phyloP scores from a whole-genome alignment of 1,139 yeast genomes.

The Candida sojae region DNA sequence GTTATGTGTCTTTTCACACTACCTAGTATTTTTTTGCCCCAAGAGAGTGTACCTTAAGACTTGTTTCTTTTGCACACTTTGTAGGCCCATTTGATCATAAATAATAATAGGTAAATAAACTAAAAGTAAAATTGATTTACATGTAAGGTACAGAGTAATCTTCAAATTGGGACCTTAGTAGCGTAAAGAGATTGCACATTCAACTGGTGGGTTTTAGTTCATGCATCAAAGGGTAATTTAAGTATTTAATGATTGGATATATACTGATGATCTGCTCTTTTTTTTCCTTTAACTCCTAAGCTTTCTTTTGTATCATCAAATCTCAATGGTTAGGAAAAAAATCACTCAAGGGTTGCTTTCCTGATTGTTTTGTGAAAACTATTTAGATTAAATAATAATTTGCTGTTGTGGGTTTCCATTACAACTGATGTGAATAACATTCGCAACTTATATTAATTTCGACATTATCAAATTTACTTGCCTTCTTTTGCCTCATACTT shows the following conservation, averaged over 20 bases:
- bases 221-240: background rate
- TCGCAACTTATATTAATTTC: background rate
- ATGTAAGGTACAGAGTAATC: constrained; percentile 1
- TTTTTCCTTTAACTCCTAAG: background rate
- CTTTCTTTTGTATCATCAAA: no score
- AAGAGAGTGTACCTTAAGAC: no score
- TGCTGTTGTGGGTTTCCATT: background rate
- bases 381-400: background rate
- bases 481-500: no score
- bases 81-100: background rate
- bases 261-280: background rate
- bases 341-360: no score
- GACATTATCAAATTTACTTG: no score
- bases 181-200: background rate
- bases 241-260: background rate
- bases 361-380: no score
- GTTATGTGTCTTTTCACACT: no score
- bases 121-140: background rate
- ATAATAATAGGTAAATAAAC: background rate
- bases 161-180: background rate
- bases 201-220: background rate
- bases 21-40: no score
- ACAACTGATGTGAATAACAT: background rate
- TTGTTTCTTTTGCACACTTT: no score
- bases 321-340: no score